phyloP scores from a whole-genome alignment of 495 filamentous ascomycete genomes.

The Aspergillus sparsus region DNA sequence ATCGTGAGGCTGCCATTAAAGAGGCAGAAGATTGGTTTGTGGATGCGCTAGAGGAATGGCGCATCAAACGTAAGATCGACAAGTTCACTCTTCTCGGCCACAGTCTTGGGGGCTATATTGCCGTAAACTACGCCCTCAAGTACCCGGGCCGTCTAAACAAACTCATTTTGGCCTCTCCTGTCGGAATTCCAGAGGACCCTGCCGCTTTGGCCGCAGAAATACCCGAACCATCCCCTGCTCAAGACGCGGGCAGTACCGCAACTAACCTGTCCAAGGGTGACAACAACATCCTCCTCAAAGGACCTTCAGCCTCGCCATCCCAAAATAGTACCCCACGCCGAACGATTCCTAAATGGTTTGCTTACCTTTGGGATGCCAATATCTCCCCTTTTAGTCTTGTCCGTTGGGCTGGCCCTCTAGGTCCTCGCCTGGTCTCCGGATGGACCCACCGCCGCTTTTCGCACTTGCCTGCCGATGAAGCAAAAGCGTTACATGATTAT shows the following conservation, averaged over 20 bases:
- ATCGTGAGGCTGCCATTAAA: slow-evolving; percentile 74
- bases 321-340: slow-evolving; percentile 53
- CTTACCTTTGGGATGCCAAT: slow-evolving; percentile 95
- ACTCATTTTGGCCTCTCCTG: slow-evolving; percentile 89
- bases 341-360: slow-evolving; percentile 78
- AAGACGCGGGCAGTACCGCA: slow-evolving; percentile 64
- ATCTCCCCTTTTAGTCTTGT: slow-evolving; percentile 92
- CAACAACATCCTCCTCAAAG: slow-evolving; percentile 62
- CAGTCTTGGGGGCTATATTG: slow-evolving; percentile 90
- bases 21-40: slow-evolving; percentile 97
- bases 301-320: slow-evolving; percentile 40
- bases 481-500: slow-evolving; percentile 84
- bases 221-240: slow-evolving; percentile 67
- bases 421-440: slow-evolving; percentile 87
- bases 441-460: slow-evolving; percentile 94
- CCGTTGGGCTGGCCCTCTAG: slow-evolving; percentile 86
- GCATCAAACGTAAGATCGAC: slow-evolving; percentile 81
- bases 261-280: slow-evolving; percentile 43
- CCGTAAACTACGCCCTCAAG: slow-evolving; percentile 91
- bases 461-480: slow-evolving; percentile 78
- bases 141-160: slow-evolving; percentile 94
- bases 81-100: slow-evolving; percentile 92
- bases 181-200: slow-evolving; percentile 93
- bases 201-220: slow-evolving; percentile 82
- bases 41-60: slow-evolving; percentile 95